A percentile compares a stretch with the other conserved stretches of the same genome.
Evolutionary conservation across 768 basidiomycete species (phyloP).

Genomic region (Boletus coccyginus): DNA sequence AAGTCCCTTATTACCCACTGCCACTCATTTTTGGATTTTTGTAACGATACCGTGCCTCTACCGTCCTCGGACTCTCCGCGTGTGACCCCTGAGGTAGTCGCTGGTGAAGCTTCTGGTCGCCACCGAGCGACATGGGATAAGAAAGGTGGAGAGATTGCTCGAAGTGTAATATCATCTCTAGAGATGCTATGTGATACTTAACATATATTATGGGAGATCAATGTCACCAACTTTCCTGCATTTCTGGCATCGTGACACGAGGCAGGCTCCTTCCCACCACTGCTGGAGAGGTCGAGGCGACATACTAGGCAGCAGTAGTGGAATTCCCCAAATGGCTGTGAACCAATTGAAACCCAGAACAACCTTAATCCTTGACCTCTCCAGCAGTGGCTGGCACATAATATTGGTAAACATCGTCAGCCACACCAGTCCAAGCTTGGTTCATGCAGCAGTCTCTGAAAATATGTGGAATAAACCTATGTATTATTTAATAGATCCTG

Average conservation of each 20-base stretch:
- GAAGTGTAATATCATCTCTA: constrained; percentile 53
- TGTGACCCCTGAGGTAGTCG: constrained; percentile 4
- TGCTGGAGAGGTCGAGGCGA: too few species aligned
- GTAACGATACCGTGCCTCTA: constrained; percentile 33
- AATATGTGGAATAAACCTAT: too few species aligned
- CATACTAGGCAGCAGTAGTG: too few species aligned
- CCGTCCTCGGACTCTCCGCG: constrained; percentile 16
- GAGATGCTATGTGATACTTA: constrained; percentile 27
- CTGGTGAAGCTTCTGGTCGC: not conserved
- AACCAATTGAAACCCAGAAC: not conserved
- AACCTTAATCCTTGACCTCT: not conserved
- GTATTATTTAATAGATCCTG: too few species aligned
- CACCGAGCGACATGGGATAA: constrained; percentile 20
- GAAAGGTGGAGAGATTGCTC: constrained; percentile 43
- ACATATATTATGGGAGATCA: constrained; percentile 19
- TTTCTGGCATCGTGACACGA: not conserved
- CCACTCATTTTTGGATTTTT: constrained; percentile 41
- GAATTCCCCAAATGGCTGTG: not conserved
- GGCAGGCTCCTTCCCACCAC: too few species aligned
- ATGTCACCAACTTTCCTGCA: constrained; percentile 13
- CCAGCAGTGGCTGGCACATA: not conserved
- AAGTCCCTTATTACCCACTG: constrained; percentile 35
- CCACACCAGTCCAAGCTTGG: too few species aligned
- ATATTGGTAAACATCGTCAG: not conserved
- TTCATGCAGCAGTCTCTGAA: too few species aligned